Evolutionary conservation across 2,329 filamentous ascomycete genomes (phyloP).

Genomic region (Xylaria digitata): DNA sequence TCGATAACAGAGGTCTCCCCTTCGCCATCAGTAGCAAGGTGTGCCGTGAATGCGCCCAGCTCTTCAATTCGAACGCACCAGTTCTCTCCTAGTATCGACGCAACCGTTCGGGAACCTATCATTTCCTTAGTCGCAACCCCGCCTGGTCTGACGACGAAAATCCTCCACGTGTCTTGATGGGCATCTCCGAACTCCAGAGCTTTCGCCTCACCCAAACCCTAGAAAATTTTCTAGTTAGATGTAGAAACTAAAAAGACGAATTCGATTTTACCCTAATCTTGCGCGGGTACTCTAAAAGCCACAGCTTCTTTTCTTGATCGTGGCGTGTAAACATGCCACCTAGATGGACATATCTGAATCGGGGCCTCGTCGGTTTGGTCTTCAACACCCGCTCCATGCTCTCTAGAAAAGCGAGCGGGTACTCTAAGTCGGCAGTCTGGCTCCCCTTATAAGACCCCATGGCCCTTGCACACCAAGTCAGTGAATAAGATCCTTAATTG

Average conservation of each 20-base stretch:
- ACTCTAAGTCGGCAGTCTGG: constrained; percentile 41
- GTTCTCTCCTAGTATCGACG: constrained; percentile 38
- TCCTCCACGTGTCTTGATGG: constrained; percentile 38
- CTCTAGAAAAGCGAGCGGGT: constrained; percentile 43
- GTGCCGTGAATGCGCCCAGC: constrained; percentile 44
- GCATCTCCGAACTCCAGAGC: constrained; percentile 40
- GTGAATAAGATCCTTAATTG: not conserved
- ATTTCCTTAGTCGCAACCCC: constrained; percentile 34
- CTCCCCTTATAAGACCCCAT: constrained; percentile 45
- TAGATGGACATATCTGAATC: constrained; percentile 50
- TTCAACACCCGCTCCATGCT: constrained; percentile 39
- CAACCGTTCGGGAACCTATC: constrained; percentile 26
- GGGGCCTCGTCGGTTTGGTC: constrained; percentile 23
- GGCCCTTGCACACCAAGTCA: constrained; percentile 30
- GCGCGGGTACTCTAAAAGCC: constrained; percentile 44
- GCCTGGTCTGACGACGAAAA: constrained; percentile 41
- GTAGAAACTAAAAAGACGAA: not conserved
- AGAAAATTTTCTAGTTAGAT: constrained; percentile 13
- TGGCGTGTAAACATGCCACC: constrained; percentile 51
- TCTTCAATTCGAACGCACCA: constrained; percentile 43
- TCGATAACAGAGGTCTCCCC: constrained; percentile 40
- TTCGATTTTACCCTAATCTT: constrained; percentile 43
- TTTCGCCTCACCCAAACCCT: constrained; percentile 43
- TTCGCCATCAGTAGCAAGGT: constrained; percentile 40
- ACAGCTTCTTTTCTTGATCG: constrained; percentile 49